phyloP scores from a whole-genome alignment of 108 stramenopile species.

The Craspedostauros australis region DNA sequence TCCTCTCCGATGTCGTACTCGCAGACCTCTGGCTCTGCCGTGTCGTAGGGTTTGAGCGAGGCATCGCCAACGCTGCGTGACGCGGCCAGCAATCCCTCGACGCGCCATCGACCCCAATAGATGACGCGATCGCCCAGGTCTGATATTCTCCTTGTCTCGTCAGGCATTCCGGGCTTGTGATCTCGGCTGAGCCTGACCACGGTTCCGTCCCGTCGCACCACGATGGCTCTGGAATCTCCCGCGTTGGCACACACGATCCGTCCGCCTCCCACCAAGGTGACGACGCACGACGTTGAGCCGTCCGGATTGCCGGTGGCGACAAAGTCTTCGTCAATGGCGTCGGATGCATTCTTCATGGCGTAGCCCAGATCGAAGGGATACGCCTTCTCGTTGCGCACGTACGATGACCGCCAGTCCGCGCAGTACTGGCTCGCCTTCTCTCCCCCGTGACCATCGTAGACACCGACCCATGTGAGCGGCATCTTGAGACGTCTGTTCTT shows the following conservation, averaged over 20 bases:
- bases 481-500: conserved; percentile 41
- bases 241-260: conserved; percentile 91
- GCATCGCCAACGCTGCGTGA: conserved; percentile 93
- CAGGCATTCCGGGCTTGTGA: conserved; percentile 90
- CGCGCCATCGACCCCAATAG: conserved; percentile 89
- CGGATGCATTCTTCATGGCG: conserved; percentile 75
- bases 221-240: conserved; percentile 91
- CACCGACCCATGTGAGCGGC: conserved; percentile 60
- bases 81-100: conserved; percentile 94
- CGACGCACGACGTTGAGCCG: conserved; percentile 79
- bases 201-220: conserved; percentile 82
- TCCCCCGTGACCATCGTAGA: conserved; percentile 97
- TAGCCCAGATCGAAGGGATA: conserved; percentile 62
- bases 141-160: conserved; percentile 85
- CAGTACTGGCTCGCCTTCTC: conserved; percentile 86
- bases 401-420: conserved; percentile 74
- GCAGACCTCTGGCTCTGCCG: conserved; percentile 74
- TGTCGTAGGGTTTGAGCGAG: conserved; percentile 82
- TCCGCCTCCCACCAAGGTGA: conserved; percentile 61
- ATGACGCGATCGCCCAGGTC: conserved; percentile 88
- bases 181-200: conserved; percentile 73
- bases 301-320: conserved; percentile 70
- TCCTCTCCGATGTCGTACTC: conserved; percentile 80
- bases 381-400: conserved; percentile 60
- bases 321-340: conserved; percentile 73